Evolutionary conservation across 176 grass and related monocot species (phyloP), one percentile per base, ranked within the genome.

Genomic region (Rhynchospora pubera): DNA sequence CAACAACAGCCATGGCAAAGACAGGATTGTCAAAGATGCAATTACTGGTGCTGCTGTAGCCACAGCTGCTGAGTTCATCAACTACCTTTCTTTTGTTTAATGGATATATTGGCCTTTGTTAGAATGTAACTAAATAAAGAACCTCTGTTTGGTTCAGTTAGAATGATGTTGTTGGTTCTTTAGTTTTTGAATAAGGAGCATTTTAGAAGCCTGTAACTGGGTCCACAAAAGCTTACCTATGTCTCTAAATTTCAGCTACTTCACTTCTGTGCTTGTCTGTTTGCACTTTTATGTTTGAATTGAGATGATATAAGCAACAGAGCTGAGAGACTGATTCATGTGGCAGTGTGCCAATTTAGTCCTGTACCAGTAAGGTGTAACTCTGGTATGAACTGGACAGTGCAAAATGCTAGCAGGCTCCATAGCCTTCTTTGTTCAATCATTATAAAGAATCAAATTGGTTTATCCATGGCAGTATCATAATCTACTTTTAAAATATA

Each of bases 51-150:
- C 90, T 0, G 94, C 91, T 12, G 55, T 94, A 4, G 94, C 94
- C 13, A 94, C 94, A 39, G 90, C 91, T 22, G 57, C 82, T 11
- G 88, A 97, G 85, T 89, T 97, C 80, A 82, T 97, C 61, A 91
- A 88, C 57, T 87, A 88, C 76, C 84, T 93, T 70, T 88, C 85
- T 79, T 93, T 85, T 48, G 52, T 48, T 45, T 85, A 46, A 62
- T 50, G 42, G 65, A n/a, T 83, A 39, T 23, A 15, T 46, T 80
- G 34, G 9, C 6, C 0, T 48, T 26, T 55, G 11, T 55, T 62
- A 77, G 81, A 64, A 61, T 58, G 34, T 14, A 28, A 75, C 57
- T 34, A 26, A 85, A 88, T 70, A 71, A 84, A 81, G 6, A 28
- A 64, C 5, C 7, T 15, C 32, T 47, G 6, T 81, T 44, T 3